These are phyloP conservation scores for Fusarium multiceps DNA, from an alignment of 2,329 filamentous ascomycete species.

Conservation along the genomic window DNA sequence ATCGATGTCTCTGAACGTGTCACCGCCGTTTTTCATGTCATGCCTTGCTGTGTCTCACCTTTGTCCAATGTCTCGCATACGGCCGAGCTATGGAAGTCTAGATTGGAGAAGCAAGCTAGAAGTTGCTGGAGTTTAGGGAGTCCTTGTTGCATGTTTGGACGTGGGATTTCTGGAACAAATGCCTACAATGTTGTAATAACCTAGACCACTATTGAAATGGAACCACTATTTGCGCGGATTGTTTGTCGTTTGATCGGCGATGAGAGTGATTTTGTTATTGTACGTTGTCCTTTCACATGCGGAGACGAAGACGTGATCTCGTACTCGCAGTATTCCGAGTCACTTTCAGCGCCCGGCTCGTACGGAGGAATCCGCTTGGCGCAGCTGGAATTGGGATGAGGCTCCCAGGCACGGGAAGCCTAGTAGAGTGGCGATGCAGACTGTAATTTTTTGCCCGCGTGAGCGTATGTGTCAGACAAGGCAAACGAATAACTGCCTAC, in stretches of 20 bases:
- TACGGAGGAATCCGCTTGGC: conserved; percentile 29
- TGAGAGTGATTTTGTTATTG: not conserved
- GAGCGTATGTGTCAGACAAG: conserved; percentile 17
- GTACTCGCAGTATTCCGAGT: conserved; percentile 14
- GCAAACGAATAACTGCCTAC: conserved; percentile 18
- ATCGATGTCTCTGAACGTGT: conserved; percentile 29
- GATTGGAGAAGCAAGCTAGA: conserved; percentile 24
- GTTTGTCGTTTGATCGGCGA: conserved; percentile 1
- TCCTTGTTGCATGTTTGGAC: conserved; percentile 4
- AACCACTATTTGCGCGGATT: conserved; percentile 4
- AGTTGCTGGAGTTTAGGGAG: conserved; percentile 19
- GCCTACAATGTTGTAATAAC: conserved; percentile 9
- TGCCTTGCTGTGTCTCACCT: conserved; percentile 35
- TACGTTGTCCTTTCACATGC: not conserved
- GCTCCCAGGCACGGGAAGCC: conserved; percentile 8
- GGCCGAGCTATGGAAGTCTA: conserved; percentile 7
- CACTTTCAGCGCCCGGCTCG: conserved; percentile 27
- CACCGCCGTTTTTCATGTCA: conserved; percentile 34
- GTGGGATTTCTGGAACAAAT: conserved; percentile 16
- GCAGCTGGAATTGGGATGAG: conserved; percentile 12
- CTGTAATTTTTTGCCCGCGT: conserved; percentile 10
- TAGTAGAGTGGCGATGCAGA: conserved; percentile 25
- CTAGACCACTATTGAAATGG: conserved; percentile 1
- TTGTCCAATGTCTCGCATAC: conserved; percentile 23
- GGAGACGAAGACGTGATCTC: conserved; percentile 6